These are phyloP conservation scores for Punctularia strigosozonata DNA, from an alignment of 768 basidiomycete species.

Conservation along the genomic window DNA sequence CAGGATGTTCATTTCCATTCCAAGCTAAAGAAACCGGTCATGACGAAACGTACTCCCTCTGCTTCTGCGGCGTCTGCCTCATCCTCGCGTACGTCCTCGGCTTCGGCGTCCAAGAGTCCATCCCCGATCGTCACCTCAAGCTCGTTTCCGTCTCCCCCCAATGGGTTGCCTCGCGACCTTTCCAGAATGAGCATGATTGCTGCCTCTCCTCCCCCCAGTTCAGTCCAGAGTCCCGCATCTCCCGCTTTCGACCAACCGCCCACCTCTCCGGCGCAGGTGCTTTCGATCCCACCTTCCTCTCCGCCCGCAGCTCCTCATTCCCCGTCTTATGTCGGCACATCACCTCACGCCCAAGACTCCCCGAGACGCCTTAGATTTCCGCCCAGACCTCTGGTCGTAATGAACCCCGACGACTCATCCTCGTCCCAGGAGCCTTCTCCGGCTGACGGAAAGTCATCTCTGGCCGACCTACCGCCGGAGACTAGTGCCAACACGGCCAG, in stretches of 20 bases:
- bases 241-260: neutral
- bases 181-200: neutral
- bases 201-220: neutral
- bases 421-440: neutral
- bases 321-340: neutral
- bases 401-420: too few species aligned
- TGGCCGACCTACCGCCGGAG: too few species aligned
- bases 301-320: neutral
- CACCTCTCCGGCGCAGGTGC: neutral
- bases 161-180: neutral
- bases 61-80: conserved; percentile 18
- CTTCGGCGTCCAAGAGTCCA: conserved; percentile 10
- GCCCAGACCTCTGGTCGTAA: too few species aligned
- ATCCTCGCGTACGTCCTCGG: conserved; percentile 12
- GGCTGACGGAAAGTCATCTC: too few species aligned
- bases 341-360: neutral
- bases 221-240: neutral
- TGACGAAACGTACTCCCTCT: conserved; percentile 51
- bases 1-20: conserved; percentile 55
- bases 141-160: neutral
- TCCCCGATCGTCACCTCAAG: conserved; percentile 13
- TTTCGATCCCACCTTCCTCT: neutral
- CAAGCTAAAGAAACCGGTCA: conserved; percentile 70
- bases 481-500: too few species aligned
- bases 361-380: too few species aligned